Evolutionary conservation across 2,329 filamentous ascomycete species (phyloP), one percentile per base, ranked within the genome.

Genomic region (Dothidotthia symphoricarpi): DNA sequence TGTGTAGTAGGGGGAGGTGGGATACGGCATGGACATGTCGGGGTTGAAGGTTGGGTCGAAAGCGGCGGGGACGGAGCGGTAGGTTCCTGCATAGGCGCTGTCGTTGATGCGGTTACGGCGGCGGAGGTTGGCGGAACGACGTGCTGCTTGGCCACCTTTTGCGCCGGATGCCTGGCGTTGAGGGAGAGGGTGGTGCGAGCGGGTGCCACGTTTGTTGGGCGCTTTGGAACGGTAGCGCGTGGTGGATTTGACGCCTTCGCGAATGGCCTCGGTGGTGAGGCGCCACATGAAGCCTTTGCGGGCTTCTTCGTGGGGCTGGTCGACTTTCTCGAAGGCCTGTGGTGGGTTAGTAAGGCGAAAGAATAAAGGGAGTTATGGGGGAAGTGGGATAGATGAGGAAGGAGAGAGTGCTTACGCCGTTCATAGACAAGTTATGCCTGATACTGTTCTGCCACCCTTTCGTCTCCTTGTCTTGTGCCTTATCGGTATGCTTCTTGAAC

Each of bases 401-500:
- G 3, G 16, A 40, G 14, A 28, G 12, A 28, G 4, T 19, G 45
- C 81, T 69, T 80, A 96, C 91, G 44, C 78, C 77, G 56, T 97
- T 97, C 90, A 97, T 96, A 31, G 88, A 95, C 6, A 97, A 73
- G 54, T 97, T 97, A 66, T 97, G 91, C 2, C 91, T 81, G 49
- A 97, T 94, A 63, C 88, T 95, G 67, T 96, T 97, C 69, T 91
- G 86, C 91, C 91, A 97, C 8, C 90, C 91, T 29, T 66, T 71
- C 4, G 66, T 69, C 34, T 66, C 63, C 6, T 74, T 75, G 30
- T 76, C 75, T 35, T 75, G 80, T 4, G 80, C 81, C 66, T 93
- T 95, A 51, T 80, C 77, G 2, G 89, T 95, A 58, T 95, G 83
- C 17, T 83, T 76, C 28, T 79, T 74, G 57, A 97, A 95, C 89